These are phyloP conservation scores for Aspergillus uvarum DNA, from an alignment of 2,329 filamentous ascomycete species.

Conservation along the genomic window DNA sequence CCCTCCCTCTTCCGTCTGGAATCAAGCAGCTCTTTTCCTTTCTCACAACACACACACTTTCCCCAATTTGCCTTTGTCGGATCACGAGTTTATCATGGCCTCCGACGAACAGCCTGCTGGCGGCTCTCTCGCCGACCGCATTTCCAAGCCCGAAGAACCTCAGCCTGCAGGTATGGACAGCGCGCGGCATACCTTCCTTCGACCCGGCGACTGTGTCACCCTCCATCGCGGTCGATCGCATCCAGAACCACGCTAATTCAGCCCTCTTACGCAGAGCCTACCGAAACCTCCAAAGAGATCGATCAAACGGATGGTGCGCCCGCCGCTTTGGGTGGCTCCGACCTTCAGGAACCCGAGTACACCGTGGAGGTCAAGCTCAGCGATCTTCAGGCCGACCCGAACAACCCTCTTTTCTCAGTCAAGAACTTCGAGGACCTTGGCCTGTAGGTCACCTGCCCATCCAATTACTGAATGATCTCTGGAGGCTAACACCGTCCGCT, in stretches of 20 bases:
- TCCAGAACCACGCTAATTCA: constrained; percentile 18
- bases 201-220: constrained; percentile 15
- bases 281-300: constrained; percentile 18
- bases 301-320: constrained; percentile 45
- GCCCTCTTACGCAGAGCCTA: constrained; percentile 4
- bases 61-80: background rate
- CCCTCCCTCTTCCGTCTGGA: background rate
- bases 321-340: constrained; percentile 46
- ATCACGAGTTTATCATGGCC: constrained; percentile 34
- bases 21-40: background rate
- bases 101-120: constrained; percentile 36
- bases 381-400: constrained; percentile 80
- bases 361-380: constrained; percentile 91
- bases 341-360: constrained; percentile 70
- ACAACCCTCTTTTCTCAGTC: constrained; percentile 83
- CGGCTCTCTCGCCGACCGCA: constrained; percentile 50
- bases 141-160: constrained; percentile 44
- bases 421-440: constrained; percentile 82
- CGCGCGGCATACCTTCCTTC: constrained; percentile 17
- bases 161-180: constrained; percentile 31
- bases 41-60: background rate
- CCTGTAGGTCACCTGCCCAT: constrained; percentile 59
- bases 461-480: background rate
- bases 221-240: constrained; percentile 7
- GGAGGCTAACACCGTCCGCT: constrained; percentile 1